Evolutionary conservation across 2,329 filamentous ascomycete genomes (phyloP).

Genomic region (Sphaerostilbella broomeana): DNA sequence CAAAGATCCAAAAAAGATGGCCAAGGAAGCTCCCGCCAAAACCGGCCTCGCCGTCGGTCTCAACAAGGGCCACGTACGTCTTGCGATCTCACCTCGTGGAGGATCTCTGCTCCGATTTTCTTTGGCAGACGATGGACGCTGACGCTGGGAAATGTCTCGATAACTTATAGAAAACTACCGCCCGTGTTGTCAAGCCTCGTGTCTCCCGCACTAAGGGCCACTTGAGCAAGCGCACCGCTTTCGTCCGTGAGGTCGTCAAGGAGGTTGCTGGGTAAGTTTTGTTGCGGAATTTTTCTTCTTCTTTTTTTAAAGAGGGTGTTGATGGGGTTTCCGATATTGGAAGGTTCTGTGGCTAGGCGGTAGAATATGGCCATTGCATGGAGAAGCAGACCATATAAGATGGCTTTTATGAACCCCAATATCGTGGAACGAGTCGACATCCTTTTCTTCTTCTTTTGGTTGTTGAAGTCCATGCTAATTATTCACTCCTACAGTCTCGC

Average conservation of each 20-base stretch:
- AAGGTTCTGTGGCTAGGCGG: too few relatives aligned
- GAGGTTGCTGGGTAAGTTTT: slow-evolving; percentile 87
- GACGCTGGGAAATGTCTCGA: slow-evolving; percentile 36
- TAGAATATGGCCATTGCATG: too few relatives aligned
- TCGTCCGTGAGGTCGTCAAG: slow-evolving; percentile 96
- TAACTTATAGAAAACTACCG: slow-evolving; percentile 67
- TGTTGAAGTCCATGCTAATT: background rate
- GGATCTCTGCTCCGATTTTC: slow-evolving; percentile 52
- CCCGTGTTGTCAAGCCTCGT: slow-evolving; percentile 69
- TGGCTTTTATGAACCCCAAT: too few relatives aligned
- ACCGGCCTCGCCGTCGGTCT: slow-evolving; percentile 55
- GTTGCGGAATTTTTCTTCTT: too few relatives aligned
- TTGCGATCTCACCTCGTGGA: slow-evolving; percentile 65
- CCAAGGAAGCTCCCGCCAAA: slow-evolving; percentile 51
- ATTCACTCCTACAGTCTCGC: slow-evolving; percentile 55
- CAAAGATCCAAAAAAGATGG: too few relatives aligned
- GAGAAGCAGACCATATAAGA: too few relatives aligned
- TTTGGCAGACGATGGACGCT: slow-evolving; percentile 56
- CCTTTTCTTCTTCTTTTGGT: background rate
- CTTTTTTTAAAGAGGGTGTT: background rate
- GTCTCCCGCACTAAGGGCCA: slow-evolving; percentile 88
- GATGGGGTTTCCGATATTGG: too few relatives aligned
- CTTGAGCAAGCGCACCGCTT: slow-evolving; percentile 92
- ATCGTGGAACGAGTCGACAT: background rate
- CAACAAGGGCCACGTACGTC: slow-evolving; percentile 60